Evolutionary conservation across 2,329 filamentous ascomycete genomes (phyloP).

Genomic region (Alternaria sp.): DNA sequence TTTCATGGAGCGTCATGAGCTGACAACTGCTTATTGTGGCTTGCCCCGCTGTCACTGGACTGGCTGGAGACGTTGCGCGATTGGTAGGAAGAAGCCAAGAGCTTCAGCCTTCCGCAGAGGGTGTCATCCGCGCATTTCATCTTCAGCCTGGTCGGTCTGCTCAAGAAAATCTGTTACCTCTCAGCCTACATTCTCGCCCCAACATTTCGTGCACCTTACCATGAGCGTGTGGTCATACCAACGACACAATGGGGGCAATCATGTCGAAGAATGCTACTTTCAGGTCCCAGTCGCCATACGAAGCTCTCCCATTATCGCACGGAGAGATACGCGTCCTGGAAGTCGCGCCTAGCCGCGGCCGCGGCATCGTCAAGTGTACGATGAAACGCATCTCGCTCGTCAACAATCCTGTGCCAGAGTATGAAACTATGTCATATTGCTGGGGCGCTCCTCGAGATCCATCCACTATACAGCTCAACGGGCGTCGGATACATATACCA

Average conservation of each 20-base stretch:
- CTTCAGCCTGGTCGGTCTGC: background rate
- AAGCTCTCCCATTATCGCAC: background rate
- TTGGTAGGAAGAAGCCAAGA: background rate
- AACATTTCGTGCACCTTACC: rapidly evolving
- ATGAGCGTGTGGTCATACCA: background rate
- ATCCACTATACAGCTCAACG: background rate
- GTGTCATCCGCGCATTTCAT: background rate
- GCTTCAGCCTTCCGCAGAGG: background rate
- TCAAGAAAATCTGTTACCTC: too few relatives aligned
- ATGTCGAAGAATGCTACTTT: too few relatives aligned
- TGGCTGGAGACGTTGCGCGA: background rate
- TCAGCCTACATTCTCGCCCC: too few relatives aligned
- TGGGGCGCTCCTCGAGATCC: rapidly evolving
- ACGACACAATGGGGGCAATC: too few relatives aligned
- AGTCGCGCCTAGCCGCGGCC: background rate
- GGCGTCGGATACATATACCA: rapidly evolving
- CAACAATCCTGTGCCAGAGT: rapidly evolving
- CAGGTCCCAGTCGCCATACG: background rate
- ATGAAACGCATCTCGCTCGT: background rate
- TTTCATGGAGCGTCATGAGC: background rate
- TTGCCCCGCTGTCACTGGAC: background rate
- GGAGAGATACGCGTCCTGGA: background rate
- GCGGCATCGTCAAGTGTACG: background rate
- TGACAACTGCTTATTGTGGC: background rate
- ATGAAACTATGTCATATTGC: background rate